phyloP scores from a whole-genome alignment of 2,329 filamentous ascomycete genomes.

The Verticillium nonalfalfae region DNA sequence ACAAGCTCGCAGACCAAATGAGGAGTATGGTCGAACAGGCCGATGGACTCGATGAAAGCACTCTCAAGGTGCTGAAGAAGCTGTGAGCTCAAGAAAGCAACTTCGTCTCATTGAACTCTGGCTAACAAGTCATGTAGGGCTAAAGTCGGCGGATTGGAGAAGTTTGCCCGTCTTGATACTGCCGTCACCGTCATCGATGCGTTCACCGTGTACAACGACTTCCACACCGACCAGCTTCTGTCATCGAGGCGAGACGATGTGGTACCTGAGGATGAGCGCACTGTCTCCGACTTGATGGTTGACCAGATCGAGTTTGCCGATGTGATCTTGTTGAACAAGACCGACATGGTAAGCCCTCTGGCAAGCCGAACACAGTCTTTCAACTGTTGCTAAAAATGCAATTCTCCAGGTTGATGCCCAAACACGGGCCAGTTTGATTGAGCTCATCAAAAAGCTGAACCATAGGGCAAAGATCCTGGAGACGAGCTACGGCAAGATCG shows the following conservation, averaged over 20 bases:
- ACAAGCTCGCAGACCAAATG: conserved; percentile 44
- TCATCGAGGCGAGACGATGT: conserved; percentile 58
- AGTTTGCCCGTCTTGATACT: conserved; percentile 61
- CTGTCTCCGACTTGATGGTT: conserved; percentile 69
- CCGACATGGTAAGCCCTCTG: conserved; percentile 45
- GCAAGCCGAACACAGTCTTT: not conserved
- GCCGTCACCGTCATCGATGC: conserved; percentile 69
- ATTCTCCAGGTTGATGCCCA: conserved; percentile 26
- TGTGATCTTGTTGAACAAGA: conserved; percentile 66
- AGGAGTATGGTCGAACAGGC: conserved; percentile 22
- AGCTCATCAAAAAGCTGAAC: conserved; percentile 56
- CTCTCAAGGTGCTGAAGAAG: conserved; percentile 26
- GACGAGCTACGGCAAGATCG: conserved; percentile 50
- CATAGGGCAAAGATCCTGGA: conserved; percentile 60
- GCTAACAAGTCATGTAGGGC: conserved; percentile 21
- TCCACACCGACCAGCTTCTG: conserved; percentile 63
- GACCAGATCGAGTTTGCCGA: conserved; percentile 76
- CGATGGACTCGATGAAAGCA: conserved; percentile 24
- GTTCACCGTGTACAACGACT: conserved; percentile 66
- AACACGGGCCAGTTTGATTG: conserved; percentile 37
- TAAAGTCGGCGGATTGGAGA: conserved; percentile 56
- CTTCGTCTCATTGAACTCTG: not conserved
- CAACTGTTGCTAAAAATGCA: not conserved
- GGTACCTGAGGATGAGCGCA: conserved; percentile 62
- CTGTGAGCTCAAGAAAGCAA: conserved; percentile 18